Evolutionary conservation across 345 rosid species (phyloP), one percentile per base, ranked within the genome.

Genomic region (Theobroma cacao): DNA sequence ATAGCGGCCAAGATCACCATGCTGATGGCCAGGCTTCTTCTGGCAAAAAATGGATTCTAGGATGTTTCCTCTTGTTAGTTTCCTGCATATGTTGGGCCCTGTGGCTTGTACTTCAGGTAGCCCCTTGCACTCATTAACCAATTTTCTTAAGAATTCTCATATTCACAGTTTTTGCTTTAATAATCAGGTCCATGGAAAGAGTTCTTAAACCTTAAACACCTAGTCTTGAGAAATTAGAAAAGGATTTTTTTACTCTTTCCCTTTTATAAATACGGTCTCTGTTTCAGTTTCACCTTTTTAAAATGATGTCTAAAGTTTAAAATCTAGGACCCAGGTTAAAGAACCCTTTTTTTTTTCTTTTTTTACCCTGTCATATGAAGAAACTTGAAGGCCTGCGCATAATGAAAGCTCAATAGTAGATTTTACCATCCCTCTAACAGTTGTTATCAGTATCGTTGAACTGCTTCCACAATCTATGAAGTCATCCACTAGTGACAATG

Each of bases 91-190:
- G 56, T 28, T 82, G 82, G 85, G 68, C 75, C 3, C 34, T 82
- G 6, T 76, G 80, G 69, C 77, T 76, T 71, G 80, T 77, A 28
- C 78, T 65, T 40, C 82, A 76, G 85, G 85, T 79, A 79, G 0
- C 4, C 11, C 7, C 11, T 41, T 20, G 1, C 22, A 5, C 7
- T 14, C 65, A 34, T 30, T 43, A 47, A 50, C 6, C 20, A 3
- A 14, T 47, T 47, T 47, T 3, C 52, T 17, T 50, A 18, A 50
- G 9, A 53, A 20, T 53, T 10, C 58, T 6, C 5, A 20, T 24
- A 53, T 53, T 53, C 24, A 53, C 24, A 53, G 22, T 52, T 52
- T 68, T 18, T 38, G 7, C n/a, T 52, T 52, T 20, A 52, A 0
- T 52, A 20, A 36, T 36, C 5, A 20, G 58, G 58, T 52, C 58